Base-by-base conservation (phyloP, 2,329 filamentous ascomycete species). In the Nothophaeocryptopus gaeumannii region DNA sequence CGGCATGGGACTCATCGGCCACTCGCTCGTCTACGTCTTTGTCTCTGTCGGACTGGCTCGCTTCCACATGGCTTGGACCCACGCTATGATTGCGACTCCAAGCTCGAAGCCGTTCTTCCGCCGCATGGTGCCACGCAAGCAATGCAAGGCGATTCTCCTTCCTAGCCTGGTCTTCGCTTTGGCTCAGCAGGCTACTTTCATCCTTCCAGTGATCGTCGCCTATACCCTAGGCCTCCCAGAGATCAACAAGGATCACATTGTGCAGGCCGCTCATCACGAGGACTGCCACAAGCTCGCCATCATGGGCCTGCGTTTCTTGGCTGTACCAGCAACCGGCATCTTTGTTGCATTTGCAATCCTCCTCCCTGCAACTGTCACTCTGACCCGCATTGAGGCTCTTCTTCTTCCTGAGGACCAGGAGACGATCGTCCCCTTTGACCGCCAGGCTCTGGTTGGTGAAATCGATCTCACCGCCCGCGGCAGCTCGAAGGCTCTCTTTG, bases 401-500 rank as follows among this genome's bases (percentile, higher is more conserved):
- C 83, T 96, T 60, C 82, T 97, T 2, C 82, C 89, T 0, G 85
- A 89, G 51, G 84, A 88, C 13, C 80, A 90, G 58, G 86, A 95
- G 72, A 83, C 88, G 20, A 87, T 96, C 57, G 84, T 97, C 32
- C 85, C 89, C 30, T 96, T 97, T 63, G 92, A 97, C 75, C 87
- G 90, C 58, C 85, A 85, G 29, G 86, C 84, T 66, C 81, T 92
- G 26, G 81, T 85, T 57, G 63, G 60, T 32, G 84, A 88, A n/a
- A 80, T 81, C 52, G 78, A 89, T 42, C 75, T 89, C n/a, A 84
- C 82, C 51, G 88, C 86, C 47, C 80, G 78, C 56, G 87, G 88
- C 58, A 57, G 58, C 52, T 50, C 55, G 41, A 52, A 56, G 41
- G 78, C 88, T 54, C 81, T 85, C 35, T 79, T 92, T 63, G 68